Conservation (phyloP, 2,329 filamentous ascomycete species). For the Arachnopeziza araneosa region DNA sequence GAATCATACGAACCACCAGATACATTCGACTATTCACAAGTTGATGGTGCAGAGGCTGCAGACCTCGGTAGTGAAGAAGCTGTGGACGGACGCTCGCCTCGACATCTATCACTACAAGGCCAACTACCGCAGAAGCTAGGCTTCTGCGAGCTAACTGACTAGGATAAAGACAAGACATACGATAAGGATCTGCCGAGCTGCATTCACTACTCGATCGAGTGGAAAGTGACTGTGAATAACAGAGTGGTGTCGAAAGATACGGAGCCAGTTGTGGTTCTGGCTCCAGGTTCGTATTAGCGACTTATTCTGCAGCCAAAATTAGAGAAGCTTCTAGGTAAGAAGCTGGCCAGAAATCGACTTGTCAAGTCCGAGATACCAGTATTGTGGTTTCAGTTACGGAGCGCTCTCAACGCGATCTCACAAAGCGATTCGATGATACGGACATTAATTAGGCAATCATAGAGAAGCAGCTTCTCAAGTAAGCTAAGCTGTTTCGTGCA, state of each 20-base stretch:
- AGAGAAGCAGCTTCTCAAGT: too few species aligned
- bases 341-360: conserved; percentile 10
- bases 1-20: too few species aligned
- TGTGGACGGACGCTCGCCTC: too few species aligned
- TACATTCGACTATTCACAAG: too few species aligned
- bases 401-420: conserved; percentile 25
- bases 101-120: too few species aligned
- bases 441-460: conserved; percentile 25
- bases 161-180: too few species aligned
- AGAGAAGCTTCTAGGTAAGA: conserved; percentile 21
- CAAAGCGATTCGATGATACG: conserved; percentile 28
- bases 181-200: too few species aligned
- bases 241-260: conserved; percentile 22
- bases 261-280: conserved; percentile 19
- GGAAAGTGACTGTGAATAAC: conserved; percentile 26
- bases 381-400: conserved; percentile 24
- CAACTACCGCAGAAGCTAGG: too few species aligned
- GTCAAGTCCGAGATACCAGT: conserved; percentile 18
- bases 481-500: too few species aligned
- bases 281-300: conserved; percentile 22
- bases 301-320: conserved; percentile 21
- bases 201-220: conserved; percentile 13
- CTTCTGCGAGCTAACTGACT: too few species aligned
- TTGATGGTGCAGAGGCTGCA: too few species aligned
- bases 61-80: too few species aligned